Percentiles rank a stretch among this genome's conserved stretches.
Conservation (phyloP, 1,139 yeast species). For the Nadsonia starkeyi-henricii region DNA sequence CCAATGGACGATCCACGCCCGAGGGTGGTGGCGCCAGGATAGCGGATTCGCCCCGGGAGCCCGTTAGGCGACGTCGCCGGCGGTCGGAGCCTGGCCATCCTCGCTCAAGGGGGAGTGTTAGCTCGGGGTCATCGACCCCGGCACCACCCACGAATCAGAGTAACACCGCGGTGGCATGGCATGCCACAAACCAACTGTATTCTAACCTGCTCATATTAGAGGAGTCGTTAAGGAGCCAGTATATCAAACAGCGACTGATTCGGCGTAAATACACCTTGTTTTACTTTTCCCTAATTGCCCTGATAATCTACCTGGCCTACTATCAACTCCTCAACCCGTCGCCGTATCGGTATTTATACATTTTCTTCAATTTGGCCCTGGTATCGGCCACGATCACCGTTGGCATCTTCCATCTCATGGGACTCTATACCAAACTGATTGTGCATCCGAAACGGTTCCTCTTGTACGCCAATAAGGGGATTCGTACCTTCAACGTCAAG, state of each 20-base stretch:
- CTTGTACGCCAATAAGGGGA: constrained; percentile 70
- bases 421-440: constrained; percentile 77
- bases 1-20: too few relatives aligned
- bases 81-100: background rate
- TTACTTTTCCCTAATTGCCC: constrained; percentile 34
- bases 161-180: background rate
- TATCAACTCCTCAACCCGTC: constrained; percentile 21
- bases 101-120: background rate
- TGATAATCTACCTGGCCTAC: constrained; percentile 21
- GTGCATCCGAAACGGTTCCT: constrained; percentile 69
- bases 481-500: constrained; percentile 67
- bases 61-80: background rate
- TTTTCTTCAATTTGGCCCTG: constrained; percentile 41
- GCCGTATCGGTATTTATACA: constrained; percentile 21
- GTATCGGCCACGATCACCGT: constrained; percentile 59
- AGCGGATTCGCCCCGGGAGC: background rate
- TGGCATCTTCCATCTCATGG: constrained; percentile 68
- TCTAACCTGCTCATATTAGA: constrained; percentile 70
- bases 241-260: constrained; percentile 51
- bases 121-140: too few relatives aligned
- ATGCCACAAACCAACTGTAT: constrained; percentile 8
- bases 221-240: constrained; percentile 72
- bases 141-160: background rate
- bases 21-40: too few relatives aligned
- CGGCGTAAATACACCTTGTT: constrained; percentile 65